Conservation (phyloP, 352 stramenopile species). For the Globisporangium barbulae region DNA sequence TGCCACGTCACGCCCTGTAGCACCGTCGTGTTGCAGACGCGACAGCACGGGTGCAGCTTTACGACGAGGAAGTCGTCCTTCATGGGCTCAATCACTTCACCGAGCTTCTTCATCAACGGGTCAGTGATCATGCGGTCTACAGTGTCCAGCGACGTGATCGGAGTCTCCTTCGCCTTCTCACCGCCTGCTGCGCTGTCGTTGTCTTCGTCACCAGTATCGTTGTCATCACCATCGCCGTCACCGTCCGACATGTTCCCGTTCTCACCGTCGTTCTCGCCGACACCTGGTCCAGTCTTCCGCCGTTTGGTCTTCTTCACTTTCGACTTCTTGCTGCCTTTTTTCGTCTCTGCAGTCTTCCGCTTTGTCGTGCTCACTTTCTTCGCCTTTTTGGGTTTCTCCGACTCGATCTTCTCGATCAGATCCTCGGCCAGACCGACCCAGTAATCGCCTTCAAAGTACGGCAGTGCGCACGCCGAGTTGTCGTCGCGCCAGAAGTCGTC, state of each 20-base stretch:
- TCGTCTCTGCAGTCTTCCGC: constrained; percentile 58
- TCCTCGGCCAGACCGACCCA: constrained; percentile 86
- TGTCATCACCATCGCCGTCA: constrained; percentile 38
- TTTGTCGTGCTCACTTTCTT: constrained; percentile 61
- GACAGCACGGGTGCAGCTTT: constrained; percentile 82
- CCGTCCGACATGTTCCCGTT: constrained; percentile 37
- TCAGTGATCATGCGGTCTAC: constrained; percentile 69
- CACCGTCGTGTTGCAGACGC: constrained; percentile 73
- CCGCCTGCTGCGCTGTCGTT: constrained; percentile 15
- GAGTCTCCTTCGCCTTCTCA: constrained; percentile 30
- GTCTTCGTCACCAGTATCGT: constrained; percentile 22
- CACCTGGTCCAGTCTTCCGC: constrained; percentile 39
- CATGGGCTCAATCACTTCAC: constrained; percentile 87
- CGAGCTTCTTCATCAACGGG: constrained; percentile 82
- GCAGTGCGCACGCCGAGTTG: constrained; percentile 79
- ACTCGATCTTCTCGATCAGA: constrained; percentile 87
- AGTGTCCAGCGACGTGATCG: constrained; percentile 57
- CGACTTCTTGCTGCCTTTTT: constrained; percentile 71
- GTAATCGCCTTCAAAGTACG: constrained; percentile 88
- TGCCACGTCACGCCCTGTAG: constrained; percentile 67
- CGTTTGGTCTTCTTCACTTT: constrained; percentile 81
- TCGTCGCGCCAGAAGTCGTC: constrained; percentile 93
- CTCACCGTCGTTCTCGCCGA: constrained; percentile 32
- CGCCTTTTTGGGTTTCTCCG: constrained; percentile 77
- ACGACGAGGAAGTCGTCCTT: constrained; percentile 90